These are phyloP conservation scores for Rhynchospora breviuscula DNA, from an alignment of 176 grass and related monocot species.

Conservation along the genomic window DNA sequence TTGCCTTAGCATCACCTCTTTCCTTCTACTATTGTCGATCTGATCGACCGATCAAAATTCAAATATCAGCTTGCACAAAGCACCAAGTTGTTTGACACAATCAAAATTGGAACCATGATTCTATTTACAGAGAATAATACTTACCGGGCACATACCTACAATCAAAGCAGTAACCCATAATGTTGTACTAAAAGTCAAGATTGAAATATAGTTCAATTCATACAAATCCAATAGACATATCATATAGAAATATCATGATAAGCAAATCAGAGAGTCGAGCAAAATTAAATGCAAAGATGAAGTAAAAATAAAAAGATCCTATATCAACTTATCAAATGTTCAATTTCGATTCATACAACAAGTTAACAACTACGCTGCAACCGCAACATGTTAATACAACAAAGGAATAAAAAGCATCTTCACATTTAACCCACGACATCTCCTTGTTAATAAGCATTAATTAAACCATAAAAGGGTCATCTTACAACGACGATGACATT, in stretches of 20 bases:
- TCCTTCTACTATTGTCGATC: background rate
- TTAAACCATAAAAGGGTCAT: slow-evolving; percentile 18
- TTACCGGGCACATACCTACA: too few species aligned
- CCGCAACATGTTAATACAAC: slow-evolving; percentile 17
- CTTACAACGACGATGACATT: background rate
- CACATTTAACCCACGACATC: slow-evolving; percentile 15
- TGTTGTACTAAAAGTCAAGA: too few species aligned
- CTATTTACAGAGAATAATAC: too few species aligned
- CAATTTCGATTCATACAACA: background rate
- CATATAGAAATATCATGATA: background rate
- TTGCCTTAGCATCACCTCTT: background rate
- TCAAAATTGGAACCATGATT: background rate
- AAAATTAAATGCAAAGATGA: background rate
- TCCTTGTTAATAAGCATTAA: slow-evolving; percentile 24
- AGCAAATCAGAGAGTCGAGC: background rate
- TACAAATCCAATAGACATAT: background rate
- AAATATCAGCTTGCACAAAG: background rate
- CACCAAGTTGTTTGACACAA: background rate
- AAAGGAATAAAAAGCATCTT: slow-evolving; percentile 21
- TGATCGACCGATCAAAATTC: background rate
- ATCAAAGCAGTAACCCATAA: too few species aligned
- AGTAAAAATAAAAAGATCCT: slow-evolving; percentile 7
- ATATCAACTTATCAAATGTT: slow-evolving; percentile 16
- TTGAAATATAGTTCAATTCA: background rate
- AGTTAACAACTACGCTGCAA: background rate